These are phyloP conservation scores for Suillus ampliporus DNA, from an alignment of 768 basidiomycete species.

Conservation along the genomic window DNA sequence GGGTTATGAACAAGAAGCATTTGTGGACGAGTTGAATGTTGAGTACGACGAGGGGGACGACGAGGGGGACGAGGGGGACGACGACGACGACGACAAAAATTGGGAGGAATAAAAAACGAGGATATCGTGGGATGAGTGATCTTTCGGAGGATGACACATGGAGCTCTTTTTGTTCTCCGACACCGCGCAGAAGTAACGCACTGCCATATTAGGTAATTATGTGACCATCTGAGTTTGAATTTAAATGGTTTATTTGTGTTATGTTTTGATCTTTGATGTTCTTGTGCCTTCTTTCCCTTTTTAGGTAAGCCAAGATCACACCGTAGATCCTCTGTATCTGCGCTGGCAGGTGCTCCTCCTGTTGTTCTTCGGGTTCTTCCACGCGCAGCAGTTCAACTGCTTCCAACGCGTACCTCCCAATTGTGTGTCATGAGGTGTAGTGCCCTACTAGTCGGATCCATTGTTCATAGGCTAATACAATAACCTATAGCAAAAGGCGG, in stretches of 20 bases:
- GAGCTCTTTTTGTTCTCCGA: slow-evolving; percentile 41
- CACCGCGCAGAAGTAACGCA: slow-evolving; percentile 32
- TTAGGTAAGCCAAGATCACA: background rate
- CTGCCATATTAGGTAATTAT: slow-evolving; percentile 19
- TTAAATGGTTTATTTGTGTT: slow-evolving; percentile 17
- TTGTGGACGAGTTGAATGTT: slow-evolving; percentile 15
- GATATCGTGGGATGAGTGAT: slow-evolving; percentile 33
- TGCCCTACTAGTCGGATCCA: background rate
- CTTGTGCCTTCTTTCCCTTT: slow-evolving; percentile 16
- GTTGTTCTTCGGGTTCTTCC: slow-evolving; percentile 1
- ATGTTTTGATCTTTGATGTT: slow-evolving; percentile 13
- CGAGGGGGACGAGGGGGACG: slow-evolving; percentile 8
- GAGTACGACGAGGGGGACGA: slow-evolving; percentile 16
- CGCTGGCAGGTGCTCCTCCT: background rate
- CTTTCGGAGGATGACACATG: slow-evolving; percentile 25
- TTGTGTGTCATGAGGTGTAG: no score
- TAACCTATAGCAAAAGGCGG: background rate
- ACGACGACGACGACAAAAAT: slow-evolving; percentile 9
- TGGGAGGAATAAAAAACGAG: slow-evolving; percentile 29
- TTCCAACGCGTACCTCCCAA: no score
- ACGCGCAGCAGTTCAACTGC: background rate
- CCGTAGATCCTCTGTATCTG: slow-evolving; percentile 5
- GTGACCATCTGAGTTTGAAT: slow-evolving; percentile 34
- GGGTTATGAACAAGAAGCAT: slow-evolving; percentile 53
- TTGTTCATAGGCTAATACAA: slow-evolving; percentile 2